Percentiles rank a stretch among this genome's conserved stretches.
Evolutionary conservation across 805 yeast species (phyloP).

Genomic region (Jamesozyma rosinii): DNA sequence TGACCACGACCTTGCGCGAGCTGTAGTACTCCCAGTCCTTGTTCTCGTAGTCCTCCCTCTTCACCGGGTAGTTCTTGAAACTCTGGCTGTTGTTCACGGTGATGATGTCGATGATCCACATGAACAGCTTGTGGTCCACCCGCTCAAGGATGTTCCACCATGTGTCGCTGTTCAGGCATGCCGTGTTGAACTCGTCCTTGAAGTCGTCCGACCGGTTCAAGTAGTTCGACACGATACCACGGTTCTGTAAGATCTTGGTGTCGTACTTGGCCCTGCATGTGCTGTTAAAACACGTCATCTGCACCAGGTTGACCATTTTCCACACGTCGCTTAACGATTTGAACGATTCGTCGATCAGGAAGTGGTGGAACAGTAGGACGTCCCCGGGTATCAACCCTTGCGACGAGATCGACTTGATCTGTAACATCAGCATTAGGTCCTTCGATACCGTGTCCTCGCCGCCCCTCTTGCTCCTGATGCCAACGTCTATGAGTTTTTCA

Average conservation of each 20-base stretch:
- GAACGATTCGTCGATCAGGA: constrained; percentile 20
- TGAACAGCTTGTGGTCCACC: constrained; percentile 25
- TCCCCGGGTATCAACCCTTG: constrained; percentile 32
- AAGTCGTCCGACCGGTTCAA: constrained; percentile 26
- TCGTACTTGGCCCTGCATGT: constrained; percentile 25
- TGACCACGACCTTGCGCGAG: constrained; percentile 29
- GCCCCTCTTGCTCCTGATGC: constrained; percentile 13
- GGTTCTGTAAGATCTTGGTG: constrained; percentile 23
- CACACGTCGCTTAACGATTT: constrained; percentile 20
- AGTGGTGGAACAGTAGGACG: constrained; percentile 29
- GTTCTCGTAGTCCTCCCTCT: constrained; percentile 14
- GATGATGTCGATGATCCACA: constrained; percentile 31
- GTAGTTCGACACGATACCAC: constrained; percentile 28
- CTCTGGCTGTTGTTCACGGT: constrained; percentile 30
- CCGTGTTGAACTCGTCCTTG: constrained; percentile 25
- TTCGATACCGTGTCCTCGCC: constrained; percentile 8
- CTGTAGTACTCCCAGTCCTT: constrained; percentile 29
- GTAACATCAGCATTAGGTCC: constrained; percentile 24
- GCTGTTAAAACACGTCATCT: constrained; percentile 28
- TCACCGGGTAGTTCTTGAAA: constrained; percentile 28
- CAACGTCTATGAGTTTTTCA: constrained; percentile 13
- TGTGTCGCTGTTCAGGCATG: constrained; percentile 25
- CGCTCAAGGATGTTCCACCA: constrained; percentile 29
- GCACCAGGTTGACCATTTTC: constrained; percentile 27
- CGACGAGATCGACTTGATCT: constrained; percentile 31